Percentiles rank a stretch among this genome's conserved stretches.
Conservation (phyloP, 768 basidiomycete species). For the Macrocybe gigantea region DNA sequence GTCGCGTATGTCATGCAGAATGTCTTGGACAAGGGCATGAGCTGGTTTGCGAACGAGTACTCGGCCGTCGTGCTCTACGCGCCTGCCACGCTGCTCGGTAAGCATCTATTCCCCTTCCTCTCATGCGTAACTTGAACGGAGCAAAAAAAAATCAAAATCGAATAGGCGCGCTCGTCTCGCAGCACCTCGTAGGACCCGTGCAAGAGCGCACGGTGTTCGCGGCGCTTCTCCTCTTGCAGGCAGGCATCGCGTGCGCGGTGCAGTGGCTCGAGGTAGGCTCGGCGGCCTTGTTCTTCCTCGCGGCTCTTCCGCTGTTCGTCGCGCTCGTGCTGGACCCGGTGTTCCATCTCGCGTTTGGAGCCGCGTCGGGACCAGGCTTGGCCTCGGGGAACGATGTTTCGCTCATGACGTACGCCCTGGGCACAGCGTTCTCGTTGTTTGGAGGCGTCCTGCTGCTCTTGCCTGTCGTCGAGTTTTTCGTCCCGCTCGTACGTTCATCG, state of each 20-base stretch:
- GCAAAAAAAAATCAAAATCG: neutral
- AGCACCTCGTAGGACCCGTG: constrained; percentile 47
- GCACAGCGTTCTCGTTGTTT: constrained; percentile 47
- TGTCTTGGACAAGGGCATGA: constrained; percentile 64
- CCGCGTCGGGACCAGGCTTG: neutral
- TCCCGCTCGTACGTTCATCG: constrained; percentile 60
- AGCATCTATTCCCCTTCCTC: constrained; percentile 12
- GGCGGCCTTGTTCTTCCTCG: constrained; percentile 67
- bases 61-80: constrained; percentile 65
- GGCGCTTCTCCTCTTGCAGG: constrained; percentile 56
- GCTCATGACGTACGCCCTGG: constrained; percentile 60
- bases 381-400: constrained; percentile 28
- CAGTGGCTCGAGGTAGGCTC: constrained; percentile 74
- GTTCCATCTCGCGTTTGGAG: constrained; percentile 7
- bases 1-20: constrained; percentile 65
- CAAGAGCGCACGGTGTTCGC: constrained; percentile 59
- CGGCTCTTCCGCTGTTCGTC: constrained; percentile 48
- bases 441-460: constrained; percentile 52
- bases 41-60: constrained; percentile 80
- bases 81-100: constrained; percentile 69
- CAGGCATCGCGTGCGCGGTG: constrained; percentile 44
- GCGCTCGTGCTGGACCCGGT: constrained; percentile 49
- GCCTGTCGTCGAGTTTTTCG: constrained; percentile 78
- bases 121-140: neutral
- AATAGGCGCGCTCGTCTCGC: constrained; percentile 58